Base-by-base conservation (phyloP, 177 flowering plant genomes). In the Vitis hybrid region DNA sequence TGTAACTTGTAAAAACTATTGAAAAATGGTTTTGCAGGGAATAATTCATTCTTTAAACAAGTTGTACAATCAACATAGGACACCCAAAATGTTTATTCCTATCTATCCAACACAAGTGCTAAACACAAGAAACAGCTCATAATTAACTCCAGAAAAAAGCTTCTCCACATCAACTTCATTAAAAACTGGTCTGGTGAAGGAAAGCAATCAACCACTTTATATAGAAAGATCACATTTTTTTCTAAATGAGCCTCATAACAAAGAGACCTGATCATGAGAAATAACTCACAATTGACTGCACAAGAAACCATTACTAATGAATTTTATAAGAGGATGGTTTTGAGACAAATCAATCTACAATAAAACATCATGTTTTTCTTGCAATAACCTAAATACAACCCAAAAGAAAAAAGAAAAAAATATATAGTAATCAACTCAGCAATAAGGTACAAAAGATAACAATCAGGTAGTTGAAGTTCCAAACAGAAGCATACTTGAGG, bases 401-500 rank as follows among this genome's bases (percentile, higher is more conserved):
- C 62, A 6, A 12, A 40, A 40, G 45, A 34, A 34, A 34, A 34
- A 5, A 7, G 7, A 5, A 34, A 5, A 5, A 7, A 56, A 2
- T 0, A 14, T n/a, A 14, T 8, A 18, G 11, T n/a, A 21, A 48
- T 26, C 45, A 19, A 13, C 32, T 60, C 13, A 12, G 34, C 58
- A 66, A 13, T 52, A 45, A 5, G 51, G 0, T 19, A 52, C 4
- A 21, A 66, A 62, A 13, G 17, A 50, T 18, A n/a, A 3, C 5
- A 0, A 23, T 26, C 48, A 58, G 50, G 26, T 48, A 23, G 4
- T 3, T 65, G 14, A 34, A 49, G 40, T n/a, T 49, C 23, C 68
- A 34, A 51, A 49, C 3, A 18, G 8, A 57, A 23, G 23, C 75
- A 69, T 68, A 90, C 97, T 88, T 84, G 82, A 67, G 97, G 98